Evolutionary conservation across 1,139 yeast species (phyloP), one percentile per base, ranked within the genome.

Genomic region (Kodamaea ohmeri): DNA sequence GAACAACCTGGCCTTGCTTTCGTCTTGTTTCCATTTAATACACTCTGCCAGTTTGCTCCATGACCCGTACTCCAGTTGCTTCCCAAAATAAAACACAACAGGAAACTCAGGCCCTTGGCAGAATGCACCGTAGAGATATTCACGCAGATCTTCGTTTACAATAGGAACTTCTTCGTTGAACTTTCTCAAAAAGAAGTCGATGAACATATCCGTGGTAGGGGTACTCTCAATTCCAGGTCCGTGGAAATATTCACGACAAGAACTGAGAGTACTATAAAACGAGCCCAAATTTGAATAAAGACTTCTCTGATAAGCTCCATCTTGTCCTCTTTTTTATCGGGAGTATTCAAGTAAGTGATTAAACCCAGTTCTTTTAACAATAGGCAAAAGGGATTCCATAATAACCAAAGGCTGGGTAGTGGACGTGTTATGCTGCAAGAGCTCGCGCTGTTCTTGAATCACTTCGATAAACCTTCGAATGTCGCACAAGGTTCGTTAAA

Each of bases 51-150:
- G 47, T 44, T 12, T 40, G 45, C 50, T 38, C 17, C 40, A 36
- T 11, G 32, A 33, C 7, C 42, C 37, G 13, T 46, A 41, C 4
- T 36, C 36, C 9, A 40, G 18, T 60, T 51, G 20, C 41, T n/a
- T 9, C 75, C 76, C 11, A 73, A 53, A 6, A 83, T 47, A 53
- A 83, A 84, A 82, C 1, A 81, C 88, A 11, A 81, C 66, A 0
- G 89, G 88, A 50, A 77, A 81, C 47, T 83, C 89, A 82, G 55
- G 0, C 92, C 90, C 49, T 83, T 83, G 1, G 89, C 79, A 1
- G 85, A 69, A 54, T 83, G 90, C 1, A 83, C 72, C 0, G 92
- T 83, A 0, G 85, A 77, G 2, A 79, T 50, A 38, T 75, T 77
- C 6, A 79, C 58, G 49, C 42, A 58, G 48, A 17, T 60, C 55